Percentiles rank a stretch among this genome's conserved stretches.
These are phyloP conservation scores for Picea abies DNA, from an alignment of 83 land plant genomes.

Conservation along the genomic window DNA sequence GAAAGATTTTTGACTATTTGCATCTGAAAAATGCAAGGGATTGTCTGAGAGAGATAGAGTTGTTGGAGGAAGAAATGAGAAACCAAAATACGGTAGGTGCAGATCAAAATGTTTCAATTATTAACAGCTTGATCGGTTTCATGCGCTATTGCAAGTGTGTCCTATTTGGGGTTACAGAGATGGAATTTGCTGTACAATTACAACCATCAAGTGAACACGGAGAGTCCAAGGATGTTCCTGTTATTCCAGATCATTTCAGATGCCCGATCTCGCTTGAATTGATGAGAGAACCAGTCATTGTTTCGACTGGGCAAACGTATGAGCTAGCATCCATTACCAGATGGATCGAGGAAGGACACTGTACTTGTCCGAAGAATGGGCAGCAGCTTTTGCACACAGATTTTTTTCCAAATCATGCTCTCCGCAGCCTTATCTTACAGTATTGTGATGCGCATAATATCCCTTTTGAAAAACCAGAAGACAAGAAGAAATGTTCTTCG, in stretches of 20 bases:
- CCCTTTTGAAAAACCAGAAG: conserved; percentile 21
- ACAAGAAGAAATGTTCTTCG: conserved; percentile 14
- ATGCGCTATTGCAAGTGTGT: conserved; percentile 26
- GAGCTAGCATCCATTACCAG: conserved; percentile 63
- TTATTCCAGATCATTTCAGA: conserved; percentile 57
- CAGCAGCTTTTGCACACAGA: conserved; percentile 42
- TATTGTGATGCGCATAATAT: conserved; percentile 41
- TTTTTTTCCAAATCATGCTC: conserved; percentile 57
- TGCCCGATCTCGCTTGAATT: conserved; percentile 83
- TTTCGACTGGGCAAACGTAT: conserved; percentile 80
- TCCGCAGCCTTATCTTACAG: conserved; percentile 47
- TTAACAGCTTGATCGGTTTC: too few species aligned
- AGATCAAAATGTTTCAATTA: too few species aligned
- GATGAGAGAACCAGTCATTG: conserved; percentile 78
- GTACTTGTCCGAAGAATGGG: conserved; percentile 76
- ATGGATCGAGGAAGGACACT: conserved; percentile 63
- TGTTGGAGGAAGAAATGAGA: too few species aligned
- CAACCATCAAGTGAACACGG: neutral
- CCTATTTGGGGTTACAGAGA: conserved; percentile 39
- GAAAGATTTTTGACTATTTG: too few species aligned
- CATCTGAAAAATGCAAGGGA: too few species aligned
- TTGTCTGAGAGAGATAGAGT: too few species aligned
- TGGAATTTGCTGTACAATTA: conserved; percentile 9
- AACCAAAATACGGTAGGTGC: too few species aligned
- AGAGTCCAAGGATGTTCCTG: conserved; percentile 15